phyloP scores from a whole-genome alignment of 1,139 yeast species.

The Eremothecium gossypii region DNA sequence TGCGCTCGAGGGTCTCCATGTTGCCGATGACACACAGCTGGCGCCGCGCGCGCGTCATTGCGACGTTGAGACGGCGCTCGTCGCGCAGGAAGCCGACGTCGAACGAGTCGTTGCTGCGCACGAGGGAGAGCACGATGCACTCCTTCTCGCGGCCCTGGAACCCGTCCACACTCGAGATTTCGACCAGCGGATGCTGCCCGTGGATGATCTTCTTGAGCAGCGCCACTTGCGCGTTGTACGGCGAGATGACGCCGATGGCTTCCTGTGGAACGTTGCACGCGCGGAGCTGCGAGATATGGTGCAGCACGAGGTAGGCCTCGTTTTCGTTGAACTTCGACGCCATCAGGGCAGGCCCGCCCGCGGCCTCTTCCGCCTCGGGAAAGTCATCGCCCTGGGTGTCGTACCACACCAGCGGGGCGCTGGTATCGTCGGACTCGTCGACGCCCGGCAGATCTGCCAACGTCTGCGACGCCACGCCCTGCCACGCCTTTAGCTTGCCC shows the following conservation, averaged over 20 bases:
- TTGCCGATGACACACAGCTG: conserved; percentile 85
- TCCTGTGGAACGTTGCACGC: conserved; percentile 39
- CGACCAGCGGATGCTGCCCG: conserved; percentile 51
- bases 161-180: conserved; percentile 82
- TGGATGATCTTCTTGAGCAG: conserved; percentile 41
- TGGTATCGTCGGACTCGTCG: conserved; percentile 37
- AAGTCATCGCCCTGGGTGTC: conserved; percentile 91
- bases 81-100: conserved; percentile 75
- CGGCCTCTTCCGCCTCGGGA: conserved; percentile 46
- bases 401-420: conserved; percentile 57
- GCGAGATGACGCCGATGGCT: conserved; percentile 75
- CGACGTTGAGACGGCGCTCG: conserved; percentile 69
- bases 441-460: conserved; percentile 51
- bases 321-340: conserved; percentile 63
- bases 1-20: conserved; percentile 48
- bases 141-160: conserved; percentile 92
- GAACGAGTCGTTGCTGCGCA: conserved; percentile 56
- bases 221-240: conserved; percentile 81
- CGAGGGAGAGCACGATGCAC: conserved; percentile 69
- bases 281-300: conserved; percentile 46
- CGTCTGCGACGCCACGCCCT: conserved; percentile 43
- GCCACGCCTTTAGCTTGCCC: conserved; percentile 53
- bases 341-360: conserved; percentile 27
- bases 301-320: conserved; percentile 53
- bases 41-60: conserved; percentile 82